Base-by-base conservation (phyloP, 768 basidiomycete genomes). In the Peribolospora baueri region DNA sequence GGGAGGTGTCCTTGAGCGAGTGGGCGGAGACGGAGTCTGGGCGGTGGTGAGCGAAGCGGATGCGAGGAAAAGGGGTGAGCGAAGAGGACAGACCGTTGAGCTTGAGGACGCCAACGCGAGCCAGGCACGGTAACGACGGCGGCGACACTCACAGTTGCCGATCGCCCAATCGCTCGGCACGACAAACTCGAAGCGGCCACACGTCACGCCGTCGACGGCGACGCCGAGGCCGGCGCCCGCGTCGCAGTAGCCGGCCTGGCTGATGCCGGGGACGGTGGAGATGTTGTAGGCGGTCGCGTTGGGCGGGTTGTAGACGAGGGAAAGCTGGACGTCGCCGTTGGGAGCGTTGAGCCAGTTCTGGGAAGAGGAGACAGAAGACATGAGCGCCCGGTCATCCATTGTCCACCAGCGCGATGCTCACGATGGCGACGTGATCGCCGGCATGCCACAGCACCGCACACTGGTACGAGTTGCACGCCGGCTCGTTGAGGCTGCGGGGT, bases 291-390 rank as follows among this genome's bases (percentile, higher is more conserved):
- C 58, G 5, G 50, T 55, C 43, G 60, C 54, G 2, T 58, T 58
- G 10, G 56, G 57, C 10, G 54, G 50, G 51, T 58, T 61, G 43
- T 48, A 52, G 40, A n/a, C 51, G 48, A 61, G 54, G 46, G 52
- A 48, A 46, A 61, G 57, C 1, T 50, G 42, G 41, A 61, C 60
- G 51, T 59, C 42, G 11, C 60, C 60, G 1, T 54, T n/a, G 6
- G 58, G 52, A 4, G 60, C 58, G 37, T 50, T 50, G 50, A 61
- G 54, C 60, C 60, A 61, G 55, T 61, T 61, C n/a, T 59, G 45
- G 6, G 57, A 39, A 58, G 58, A 61, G 37, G 50, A 53, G 10
- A 61, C 58, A 14, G 25, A 25, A 25, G 25, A 25, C 25, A 25
- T 25, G 25, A 25, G 25, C 25, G 25, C 25, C 25, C 25, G 25